These are phyloP conservation scores for Saururus chinensis DNA, from an alignment of 164 flowering plant species.

Conservation along the genomic window DNA sequence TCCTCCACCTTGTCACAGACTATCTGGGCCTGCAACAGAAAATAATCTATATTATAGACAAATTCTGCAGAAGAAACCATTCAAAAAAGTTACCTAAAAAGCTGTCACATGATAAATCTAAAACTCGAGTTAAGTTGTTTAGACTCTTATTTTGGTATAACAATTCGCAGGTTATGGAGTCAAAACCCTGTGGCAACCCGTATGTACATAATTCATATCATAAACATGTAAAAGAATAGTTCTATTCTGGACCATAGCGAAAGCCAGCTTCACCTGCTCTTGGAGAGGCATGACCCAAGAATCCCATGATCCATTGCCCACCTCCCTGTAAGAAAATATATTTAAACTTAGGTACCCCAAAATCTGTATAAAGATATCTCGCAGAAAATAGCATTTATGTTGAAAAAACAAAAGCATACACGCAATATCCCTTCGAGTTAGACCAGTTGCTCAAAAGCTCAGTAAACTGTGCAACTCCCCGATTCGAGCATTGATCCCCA, in stretches of 20 bases:
- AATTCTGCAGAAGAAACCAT: not conserved
- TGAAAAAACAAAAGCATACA: constrained; percentile 30
- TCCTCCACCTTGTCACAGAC: constrained; percentile 70
- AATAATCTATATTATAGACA: not conserved
- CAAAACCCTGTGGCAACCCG: too few relatives aligned
- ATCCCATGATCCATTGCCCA: constrained; percentile 88
- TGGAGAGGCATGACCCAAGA: constrained; percentile 84
- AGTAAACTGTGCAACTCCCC: constrained; percentile 52
- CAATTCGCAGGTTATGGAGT: too few relatives aligned
- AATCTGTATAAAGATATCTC: not conserved
- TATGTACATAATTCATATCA: too few relatives aligned
- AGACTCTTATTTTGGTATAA: too few relatives aligned
- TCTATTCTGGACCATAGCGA: not conserved
- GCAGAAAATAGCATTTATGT: not conserved
- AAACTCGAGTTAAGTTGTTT: too few relatives aligned
- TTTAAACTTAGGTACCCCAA: not conserved
- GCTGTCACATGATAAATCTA: too few relatives aligned
- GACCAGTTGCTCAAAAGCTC: constrained; percentile 42
- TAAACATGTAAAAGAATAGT: too few relatives aligned
- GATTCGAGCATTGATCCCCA: constrained; percentile 64
- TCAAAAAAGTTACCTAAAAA: not conserved
- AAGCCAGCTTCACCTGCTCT: constrained; percentile 42
- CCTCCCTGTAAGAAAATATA: constrained; percentile 44
- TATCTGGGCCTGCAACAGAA: constrained; percentile 40
- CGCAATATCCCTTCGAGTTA: constrained; percentile 61